Base-by-base conservation (phyloP, 306 rosid genomes). In the Sicyos baderoa region DNA sequence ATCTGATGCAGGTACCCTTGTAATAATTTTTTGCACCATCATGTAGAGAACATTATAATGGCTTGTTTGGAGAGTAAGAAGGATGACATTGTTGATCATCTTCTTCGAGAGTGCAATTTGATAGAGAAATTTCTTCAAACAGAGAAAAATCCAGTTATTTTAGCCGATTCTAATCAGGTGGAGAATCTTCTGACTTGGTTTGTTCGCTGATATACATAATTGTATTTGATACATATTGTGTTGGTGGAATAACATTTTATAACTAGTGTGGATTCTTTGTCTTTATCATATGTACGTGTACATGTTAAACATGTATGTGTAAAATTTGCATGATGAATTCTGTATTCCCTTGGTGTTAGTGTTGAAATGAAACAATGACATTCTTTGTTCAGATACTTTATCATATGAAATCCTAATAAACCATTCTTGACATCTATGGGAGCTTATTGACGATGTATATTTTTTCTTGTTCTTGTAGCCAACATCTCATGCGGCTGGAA, bases 41-140 rank as follows among this genome's bases (percentile, higher is more conserved):
- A 90, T 77, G 88, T 88, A 62, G 97, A 94, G 74, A 94, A 93
- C 80, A 88, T 90, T 62, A 74, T 90, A 69, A 49, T 85, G 40
- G 90, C 96, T 25, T 90, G 96, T 76, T 87, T 90, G 86, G 99
- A 88, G 73, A 90, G 99, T 76, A 88, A 84, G 89, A 79, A 72
- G 47, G 89, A 88, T 70, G 79, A 73, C 42, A 71, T 88, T 67
- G 87, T 84, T 70, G 83, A 83, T 73, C 95, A 90, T 84, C 87
- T 94, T 79, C 95, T 94, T 54, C 84, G 49, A 72, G 96, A 88
- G 68, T 90, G 97, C 76, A 81, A 88, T 84, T 83, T 94, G 83
- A 76, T 90, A 75, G 96, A 88, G 62, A 86, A 87, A 79, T 49
- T 86, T 82, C 84, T 94, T 72, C 83, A 75, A 72, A 86, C 86